These are phyloP conservation scores for Aechmea fasciata DNA, from an alignment of 176 grass and related monocot species.

Conservation along the genomic window DNA sequence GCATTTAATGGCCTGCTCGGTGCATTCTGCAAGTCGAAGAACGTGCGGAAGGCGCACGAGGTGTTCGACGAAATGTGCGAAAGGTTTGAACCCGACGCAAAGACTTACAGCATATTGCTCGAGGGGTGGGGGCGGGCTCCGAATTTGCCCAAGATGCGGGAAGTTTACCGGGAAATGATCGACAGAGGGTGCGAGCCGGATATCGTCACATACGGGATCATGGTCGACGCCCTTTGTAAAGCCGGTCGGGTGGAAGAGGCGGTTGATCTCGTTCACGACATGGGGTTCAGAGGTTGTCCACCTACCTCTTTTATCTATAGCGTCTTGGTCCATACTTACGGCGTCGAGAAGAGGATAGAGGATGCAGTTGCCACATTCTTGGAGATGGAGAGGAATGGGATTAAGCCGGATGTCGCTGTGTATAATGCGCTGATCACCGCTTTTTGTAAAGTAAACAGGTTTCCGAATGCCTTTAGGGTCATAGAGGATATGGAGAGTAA, in stretches of 20 bases:
- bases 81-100: slow-evolving; percentile 52
- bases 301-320: slow-evolving; percentile 88
- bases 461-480: slow-evolving; percentile 69
- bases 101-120: slow-evolving; percentile 94
- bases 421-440: slow-evolving; percentile 79
- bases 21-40: slow-evolving; percentile 79
- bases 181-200: slow-evolving; percentile 61
- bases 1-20: slow-evolving; percentile 66
- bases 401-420: slow-evolving; percentile 72
- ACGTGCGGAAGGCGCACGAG: slow-evolving; percentile 79
- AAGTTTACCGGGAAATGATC: slow-evolving; percentile 65
- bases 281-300: slow-evolving; percentile 45
- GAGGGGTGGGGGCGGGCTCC: slow-evolving; percentile 92
- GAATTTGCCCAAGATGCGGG: slow-evolving; percentile 79
- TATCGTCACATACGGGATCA: slow-evolving; percentile 89
- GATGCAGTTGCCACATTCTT: slow-evolving; percentile 82
- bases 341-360: slow-evolving; percentile 70
- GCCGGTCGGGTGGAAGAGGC: slow-evolving; percentile 64
- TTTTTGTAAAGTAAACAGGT: slow-evolving; percentile 72
- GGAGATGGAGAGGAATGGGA: slow-evolving; percentile 65
- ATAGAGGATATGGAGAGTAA: slow-evolving; percentile 76
- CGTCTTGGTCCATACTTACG: slow-evolving; percentile 64
- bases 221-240: slow-evolving; percentile 89
- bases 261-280: slow-evolving; percentile 51
- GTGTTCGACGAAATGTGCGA: slow-evolving; percentile 72